Percentiles rank a stretch among this genome's conserved stretches.
Conservation (phyloP, 306 rosid species). For the Mimosa bimucronata region DNA sequence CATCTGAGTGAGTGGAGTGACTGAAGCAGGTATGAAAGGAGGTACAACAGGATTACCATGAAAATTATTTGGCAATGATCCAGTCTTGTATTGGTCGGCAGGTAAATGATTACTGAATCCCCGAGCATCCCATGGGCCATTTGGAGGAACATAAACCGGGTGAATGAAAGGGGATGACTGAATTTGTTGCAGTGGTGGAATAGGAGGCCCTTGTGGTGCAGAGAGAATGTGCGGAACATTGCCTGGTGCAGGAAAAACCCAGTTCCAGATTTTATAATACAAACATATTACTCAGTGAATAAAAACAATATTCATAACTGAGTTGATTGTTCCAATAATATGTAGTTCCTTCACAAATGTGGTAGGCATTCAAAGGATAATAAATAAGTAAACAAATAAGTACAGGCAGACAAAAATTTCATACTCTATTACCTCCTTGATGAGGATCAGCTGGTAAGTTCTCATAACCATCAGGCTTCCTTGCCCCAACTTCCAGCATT, state of each 20-base stretch:
- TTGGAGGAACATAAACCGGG: conserved; percentile 74
- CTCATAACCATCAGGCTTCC: conserved; percentile 67
- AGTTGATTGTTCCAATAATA: conserved; percentile 30
- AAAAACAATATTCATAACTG: conserved; percentile 41
- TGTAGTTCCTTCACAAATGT: conserved; percentile 26
- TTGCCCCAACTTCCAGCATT: conserved; percentile 62
- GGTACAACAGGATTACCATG: conserved; percentile 60
- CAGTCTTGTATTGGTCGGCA: conserved; percentile 59
- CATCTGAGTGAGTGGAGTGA: conserved; percentile 80
- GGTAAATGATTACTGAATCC: conserved; percentile 72
- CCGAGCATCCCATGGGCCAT: conserved; percentile 75
- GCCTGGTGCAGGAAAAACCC: conserved; percentile 55
- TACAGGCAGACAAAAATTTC: not conserved
- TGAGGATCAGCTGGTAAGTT: conserved; percentile 60
- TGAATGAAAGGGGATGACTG: conserved; percentile 69
- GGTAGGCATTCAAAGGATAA: conserved; percentile 14
- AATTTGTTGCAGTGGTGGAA: conserved; percentile 76
- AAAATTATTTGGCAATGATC: conserved; percentile 56
- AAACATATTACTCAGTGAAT: conserved; percentile 43
- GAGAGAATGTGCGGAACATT: conserved; percentile 53
- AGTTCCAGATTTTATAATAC: conserved; percentile 45
- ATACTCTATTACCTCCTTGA: conserved; percentile 68
- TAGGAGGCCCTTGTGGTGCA: conserved; percentile 64
- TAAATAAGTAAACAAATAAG: not conserved
- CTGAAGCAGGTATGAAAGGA: conserved; percentile 85